Conservation (phyloP, 768 basidiomycete genomes). For the Obba rivulosa region DNA sequence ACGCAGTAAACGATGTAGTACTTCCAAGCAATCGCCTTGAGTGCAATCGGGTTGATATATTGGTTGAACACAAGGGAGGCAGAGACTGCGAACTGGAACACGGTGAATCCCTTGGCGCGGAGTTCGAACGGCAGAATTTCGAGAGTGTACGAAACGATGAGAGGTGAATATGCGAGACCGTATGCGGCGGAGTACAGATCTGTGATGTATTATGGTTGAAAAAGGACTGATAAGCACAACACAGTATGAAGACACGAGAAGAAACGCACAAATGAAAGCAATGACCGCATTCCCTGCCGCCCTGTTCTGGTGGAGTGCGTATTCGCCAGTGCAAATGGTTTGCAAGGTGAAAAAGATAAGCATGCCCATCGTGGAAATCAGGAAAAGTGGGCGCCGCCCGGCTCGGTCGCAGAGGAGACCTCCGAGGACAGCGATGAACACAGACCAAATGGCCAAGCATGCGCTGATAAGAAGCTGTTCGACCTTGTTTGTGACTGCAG, state of each 20-base stretch:
- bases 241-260: conserved; percentile 35
- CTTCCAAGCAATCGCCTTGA: conserved; percentile 34
- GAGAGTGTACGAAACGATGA: conserved; percentile 22
- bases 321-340: conserved; percentile 29
- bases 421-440: conserved; percentile 43
- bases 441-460: conserved; percentile 37
- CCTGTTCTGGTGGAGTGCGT: conserved; percentile 19
- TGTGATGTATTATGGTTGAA: not conserved
- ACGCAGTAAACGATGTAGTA: conserved; percentile 47
- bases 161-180: not conserved
- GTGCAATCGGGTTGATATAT: conserved; percentile 34
- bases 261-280: conserved; percentile 37
- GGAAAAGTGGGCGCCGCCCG: conserved; percentile 45
- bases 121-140: conserved; percentile 43
- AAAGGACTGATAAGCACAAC: conserved; percentile 5
- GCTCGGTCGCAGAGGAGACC: conserved; percentile 43
- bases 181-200: not conserved
- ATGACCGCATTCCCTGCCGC: conserved; percentile 36
- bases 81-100: conserved; percentile 38
- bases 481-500: conserved; percentile 35
- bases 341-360: conserved; percentile 33
- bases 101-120: conserved; percentile 38
- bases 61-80: conserved; percentile 41
- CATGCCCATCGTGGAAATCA: conserved; percentile 39
- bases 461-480: conserved; percentile 32